Conservation (phyloP, 106 monocot species). For the Posidonia australis region DNA sequence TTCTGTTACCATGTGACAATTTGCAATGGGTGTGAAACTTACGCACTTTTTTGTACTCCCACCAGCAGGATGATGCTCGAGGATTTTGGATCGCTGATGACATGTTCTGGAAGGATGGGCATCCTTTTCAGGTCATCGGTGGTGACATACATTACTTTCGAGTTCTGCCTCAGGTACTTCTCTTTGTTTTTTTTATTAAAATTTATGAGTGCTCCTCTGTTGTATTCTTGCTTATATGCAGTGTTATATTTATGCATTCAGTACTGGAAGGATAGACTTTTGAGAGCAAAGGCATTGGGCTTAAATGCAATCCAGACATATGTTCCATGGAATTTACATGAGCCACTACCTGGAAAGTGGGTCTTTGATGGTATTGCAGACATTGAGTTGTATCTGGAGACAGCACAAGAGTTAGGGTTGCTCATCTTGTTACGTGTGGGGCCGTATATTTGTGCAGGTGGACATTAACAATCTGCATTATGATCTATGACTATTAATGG, state of each 20-base stretch:
- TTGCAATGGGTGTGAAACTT: not conserved
- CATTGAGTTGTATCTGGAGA: constrained; percentile 60
- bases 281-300: constrained; percentile 86
- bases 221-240: not conserved
- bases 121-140: constrained; percentile 75
- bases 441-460: constrained; percentile 96
- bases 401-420: constrained; percentile 69
- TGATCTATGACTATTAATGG: not conserved
- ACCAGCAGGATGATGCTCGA: constrained; percentile 16
- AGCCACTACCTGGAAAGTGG: constrained; percentile 64
- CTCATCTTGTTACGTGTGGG: constrained; percentile 90
- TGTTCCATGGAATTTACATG: constrained; percentile 97
- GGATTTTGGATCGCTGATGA: constrained; percentile 69
- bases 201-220: not conserved
- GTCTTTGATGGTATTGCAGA: constrained; percentile 71
- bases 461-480: not conserved
- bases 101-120: constrained; percentile 67
- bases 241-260: constrained; percentile 21
- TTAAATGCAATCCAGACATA: constrained; percentile 96
- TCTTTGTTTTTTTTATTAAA: not conserved
- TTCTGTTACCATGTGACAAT: too few relatives aligned
- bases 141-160: constrained; percentile 97
- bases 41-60: not conserved
- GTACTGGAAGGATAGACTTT: constrained; percentile 90
- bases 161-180: constrained; percentile 57